Percentiles rank a stretch among this genome's conserved stretches.
Evolutionary conservation across 2,329 filamentous ascomycete species (phyloP).

Genomic region (Gremmenia infestans): DNA sequence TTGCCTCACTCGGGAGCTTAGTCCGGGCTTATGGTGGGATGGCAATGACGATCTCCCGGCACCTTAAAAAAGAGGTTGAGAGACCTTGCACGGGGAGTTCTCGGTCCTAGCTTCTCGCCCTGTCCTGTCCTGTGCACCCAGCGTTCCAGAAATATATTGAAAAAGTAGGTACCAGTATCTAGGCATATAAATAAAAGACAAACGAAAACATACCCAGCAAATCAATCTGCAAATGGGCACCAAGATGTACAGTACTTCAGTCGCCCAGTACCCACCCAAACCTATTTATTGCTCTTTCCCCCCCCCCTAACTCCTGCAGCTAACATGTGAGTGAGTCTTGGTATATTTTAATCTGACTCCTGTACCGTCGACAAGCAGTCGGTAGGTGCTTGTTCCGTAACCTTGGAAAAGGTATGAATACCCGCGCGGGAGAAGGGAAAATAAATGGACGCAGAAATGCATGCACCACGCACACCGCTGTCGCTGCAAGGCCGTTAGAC

Average conservation of each 20-base stretch:
- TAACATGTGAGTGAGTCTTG: not conserved
- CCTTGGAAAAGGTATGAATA: not conserved
- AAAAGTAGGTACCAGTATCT: too few species aligned
- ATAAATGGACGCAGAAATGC: not conserved
- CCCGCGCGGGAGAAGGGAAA: not conserved
- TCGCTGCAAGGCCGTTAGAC: not conserved
- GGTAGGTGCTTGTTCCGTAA: constrained; percentile 5
- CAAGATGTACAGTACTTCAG: not conserved
- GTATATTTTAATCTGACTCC: not conserved
- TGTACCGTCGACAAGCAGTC: constrained; percentile 2
- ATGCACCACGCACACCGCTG: not conserved
- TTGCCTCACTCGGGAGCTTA: not conserved
- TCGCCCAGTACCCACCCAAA: not conserved
- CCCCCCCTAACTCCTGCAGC: not conserved
- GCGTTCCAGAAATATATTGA: not conserved
- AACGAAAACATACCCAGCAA: not conserved
- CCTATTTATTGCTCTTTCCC: not conserved
- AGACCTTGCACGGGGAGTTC: not conserved
- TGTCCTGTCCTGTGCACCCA: not conserved
- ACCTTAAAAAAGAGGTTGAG: not conserved
- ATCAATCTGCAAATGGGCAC: not conserved
- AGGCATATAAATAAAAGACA: not conserved
- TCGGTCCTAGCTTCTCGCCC: not conserved
- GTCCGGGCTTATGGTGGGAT: not conserved
- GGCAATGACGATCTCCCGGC: constrained; percentile 6